Percentiles rank a stretch among this genome's conserved stretches.
phyloP scores from a whole-genome alignment of 2,329 filamentous ascomycete species.

The Aspergillus intermedius region DNA sequence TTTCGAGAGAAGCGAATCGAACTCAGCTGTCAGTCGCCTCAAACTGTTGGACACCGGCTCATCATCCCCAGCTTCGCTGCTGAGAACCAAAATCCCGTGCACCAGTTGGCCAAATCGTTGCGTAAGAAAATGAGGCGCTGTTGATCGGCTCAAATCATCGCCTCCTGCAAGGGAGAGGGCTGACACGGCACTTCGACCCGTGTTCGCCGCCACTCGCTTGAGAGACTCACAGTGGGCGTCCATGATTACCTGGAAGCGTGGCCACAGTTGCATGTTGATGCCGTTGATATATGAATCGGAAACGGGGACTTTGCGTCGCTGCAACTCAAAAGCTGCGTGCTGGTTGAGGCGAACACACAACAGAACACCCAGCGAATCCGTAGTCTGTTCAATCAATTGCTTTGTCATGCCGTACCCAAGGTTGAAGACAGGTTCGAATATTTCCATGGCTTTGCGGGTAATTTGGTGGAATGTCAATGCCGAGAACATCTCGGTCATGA shows the following conservation, averaged over 20 bases:
- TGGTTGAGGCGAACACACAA: constrained; percentile 93
- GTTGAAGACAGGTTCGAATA: constrained; percentile 85
- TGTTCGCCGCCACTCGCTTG: constrained; percentile 48
- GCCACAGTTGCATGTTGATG: constrained; percentile 94
- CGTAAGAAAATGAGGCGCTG: constrained; percentile 80
- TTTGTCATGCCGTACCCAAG: constrained; percentile 73
- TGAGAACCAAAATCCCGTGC: constrained; percentile 75
- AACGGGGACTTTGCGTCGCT: constrained; percentile 81
- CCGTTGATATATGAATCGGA: constrained; percentile 90
- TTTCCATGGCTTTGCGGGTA: constrained; percentile 74
- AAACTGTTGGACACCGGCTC: constrained; percentile 84
- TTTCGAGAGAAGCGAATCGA: constrained; percentile 74
- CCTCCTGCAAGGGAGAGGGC: constrained; percentile 48
- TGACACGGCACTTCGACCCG: constrained; percentile 46
- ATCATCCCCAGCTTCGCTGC: constrained; percentile 85
- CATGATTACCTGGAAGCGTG: constrained; percentile 88
- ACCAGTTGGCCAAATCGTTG: constrained; percentile 93
- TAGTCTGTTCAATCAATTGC: constrained; percentile 65
- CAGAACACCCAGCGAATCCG: constrained; percentile 78
- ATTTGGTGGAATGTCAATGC: constrained; percentile 69
- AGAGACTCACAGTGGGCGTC: constrained; percentile 87
- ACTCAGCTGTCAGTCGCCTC: constrained; percentile 67
- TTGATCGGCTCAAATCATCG: constrained; percentile 37
- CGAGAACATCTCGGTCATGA: constrained; percentile 83
- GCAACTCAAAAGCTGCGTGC: constrained; percentile 87